A percentile compares a stretch with the other conserved stretches of the same genome.
These are phyloP conservation scores for Daldinia sp. DNA, from an alignment of 2,329 filamentous ascomycete species.

Conservation along the genomic window DNA sequence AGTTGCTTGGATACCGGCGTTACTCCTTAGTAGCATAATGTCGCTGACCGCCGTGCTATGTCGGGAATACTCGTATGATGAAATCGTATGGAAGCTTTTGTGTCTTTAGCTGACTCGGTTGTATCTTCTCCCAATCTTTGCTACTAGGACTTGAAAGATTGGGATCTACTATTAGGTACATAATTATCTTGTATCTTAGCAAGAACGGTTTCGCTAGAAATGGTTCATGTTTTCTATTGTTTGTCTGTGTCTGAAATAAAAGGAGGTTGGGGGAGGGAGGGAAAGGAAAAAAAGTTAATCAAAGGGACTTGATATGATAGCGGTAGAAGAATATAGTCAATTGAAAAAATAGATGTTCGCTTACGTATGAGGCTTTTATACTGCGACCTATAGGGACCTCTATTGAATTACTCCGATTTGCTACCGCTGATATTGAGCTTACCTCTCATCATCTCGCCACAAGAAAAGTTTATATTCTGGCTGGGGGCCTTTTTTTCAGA, in stretches of 20 bases:
- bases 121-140: slow-evolving; percentile 16
- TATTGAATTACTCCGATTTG: background rate
- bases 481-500: no score
- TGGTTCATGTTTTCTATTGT: no score
- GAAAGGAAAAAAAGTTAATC: no score
- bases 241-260: no score
- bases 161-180: no score
- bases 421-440: background rate
- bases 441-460: background rate
- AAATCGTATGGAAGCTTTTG: slow-evolving; percentile 22
- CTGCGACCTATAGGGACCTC: background rate
- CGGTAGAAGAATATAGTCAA: background rate
- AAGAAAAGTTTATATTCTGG: no score
- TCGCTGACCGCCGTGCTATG: background rate
- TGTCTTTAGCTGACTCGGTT: slow-evolving; percentile 23
- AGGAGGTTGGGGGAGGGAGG: no score
- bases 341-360: background rate
- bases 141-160: background rate
- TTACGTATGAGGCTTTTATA: background rate
- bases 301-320: no score
- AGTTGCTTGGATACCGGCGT: background rate
- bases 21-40: background rate
- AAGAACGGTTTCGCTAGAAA: no score
- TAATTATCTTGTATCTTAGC: no score
- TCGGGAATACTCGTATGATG: background rate